Evolutionary conservation across 208 protist genomes (phyloP).

Genomic region (Acanthamoeba quina): DNA sequence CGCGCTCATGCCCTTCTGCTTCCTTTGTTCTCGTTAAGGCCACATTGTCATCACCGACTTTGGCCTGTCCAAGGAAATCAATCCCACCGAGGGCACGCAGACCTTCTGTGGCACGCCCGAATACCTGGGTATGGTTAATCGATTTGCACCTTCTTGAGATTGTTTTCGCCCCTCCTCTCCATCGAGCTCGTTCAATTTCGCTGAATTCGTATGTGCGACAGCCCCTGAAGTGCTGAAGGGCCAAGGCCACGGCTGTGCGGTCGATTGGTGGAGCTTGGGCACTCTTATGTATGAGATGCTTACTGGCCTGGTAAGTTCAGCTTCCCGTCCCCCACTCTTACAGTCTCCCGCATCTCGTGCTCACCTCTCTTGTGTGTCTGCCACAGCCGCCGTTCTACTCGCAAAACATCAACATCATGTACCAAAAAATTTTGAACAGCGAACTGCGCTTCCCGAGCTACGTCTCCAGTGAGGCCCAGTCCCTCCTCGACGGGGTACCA

Average conservation of each 20-base stretch:
- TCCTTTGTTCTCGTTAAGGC: neutral
- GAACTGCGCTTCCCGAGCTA: constrained; percentile 76
- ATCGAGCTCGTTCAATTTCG: neutral
- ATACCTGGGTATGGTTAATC: constrained; percentile 83
- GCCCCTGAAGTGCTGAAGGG: constrained; percentile 87
- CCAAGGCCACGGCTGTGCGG: constrained; percentile 87
- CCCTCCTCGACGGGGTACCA: constrained; percentile 80
- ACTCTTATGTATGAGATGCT: constrained; percentile 92
- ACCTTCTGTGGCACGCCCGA: constrained; percentile 92
- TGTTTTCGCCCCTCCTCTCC: no score
- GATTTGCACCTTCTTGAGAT: no score
- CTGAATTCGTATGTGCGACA: neutral
- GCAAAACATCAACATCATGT: constrained; percentile 86
- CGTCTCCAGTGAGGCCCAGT: constrained; percentile 71
- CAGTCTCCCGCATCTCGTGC: neutral
- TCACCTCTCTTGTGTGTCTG: neutral
- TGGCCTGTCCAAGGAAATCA: constrained; percentile 88
- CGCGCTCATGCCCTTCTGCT: neutral
- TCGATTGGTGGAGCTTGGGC: constrained; percentile 93
- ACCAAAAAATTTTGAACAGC: constrained; percentile 82
- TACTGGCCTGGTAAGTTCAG: constrained; percentile 81
- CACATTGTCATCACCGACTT: constrained; percentile 90
- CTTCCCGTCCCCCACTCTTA: neutral
- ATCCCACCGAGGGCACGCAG: constrained; percentile 79
- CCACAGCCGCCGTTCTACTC: constrained; percentile 83